These are phyloP conservation scores for Mortierella sp. DNA, from an alignment of 371 early-diverging fungal genomes.

Conservation along the genomic window DNA sequence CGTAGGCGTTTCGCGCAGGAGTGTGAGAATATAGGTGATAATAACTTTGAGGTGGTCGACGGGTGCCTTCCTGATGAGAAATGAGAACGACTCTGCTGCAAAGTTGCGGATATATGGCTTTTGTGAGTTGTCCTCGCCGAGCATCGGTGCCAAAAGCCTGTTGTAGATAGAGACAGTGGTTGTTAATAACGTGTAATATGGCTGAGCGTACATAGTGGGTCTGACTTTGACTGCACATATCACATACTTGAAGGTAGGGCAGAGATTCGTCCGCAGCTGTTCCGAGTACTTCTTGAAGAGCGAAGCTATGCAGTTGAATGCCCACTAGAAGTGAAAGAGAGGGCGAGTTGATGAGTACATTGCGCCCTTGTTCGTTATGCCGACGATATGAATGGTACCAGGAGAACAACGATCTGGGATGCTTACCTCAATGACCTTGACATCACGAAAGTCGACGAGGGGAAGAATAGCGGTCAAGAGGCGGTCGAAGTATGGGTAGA, in stretches of 20 bases:
- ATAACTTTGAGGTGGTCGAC: conserved; percentile 69
- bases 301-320: conserved; percentile 91
- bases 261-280: conserved; percentile 75
- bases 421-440: conserved; percentile 82
- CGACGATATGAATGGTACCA: background rate
- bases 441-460: conserved; percentile 75
- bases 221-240: background rate
- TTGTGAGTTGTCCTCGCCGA: conserved; percentile 73
- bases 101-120: conserved; percentile 89
- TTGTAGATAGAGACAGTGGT: no score
- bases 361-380: background rate
- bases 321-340: conserved; percentile 62
- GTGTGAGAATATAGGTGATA: conserved; percentile 70
- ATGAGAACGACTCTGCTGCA: conserved; percentile 93
- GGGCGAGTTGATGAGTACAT: background rate
- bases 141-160: conserved; percentile 77
- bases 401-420: background rate
- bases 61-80: conserved; percentile 84
- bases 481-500: conserved; percentile 82
- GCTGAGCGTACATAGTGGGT: background rate
- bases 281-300: conserved; percentile 91
- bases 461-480: conserved; percentile 73
- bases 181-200: background rate
- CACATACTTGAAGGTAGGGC: conserved; percentile 75
- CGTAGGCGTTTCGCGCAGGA: conserved; percentile 64